These are phyloP conservation scores for Mycena polygramma DNA, from an alignment of 768 basidiomycete species.

Conservation along the genomic window DNA sequence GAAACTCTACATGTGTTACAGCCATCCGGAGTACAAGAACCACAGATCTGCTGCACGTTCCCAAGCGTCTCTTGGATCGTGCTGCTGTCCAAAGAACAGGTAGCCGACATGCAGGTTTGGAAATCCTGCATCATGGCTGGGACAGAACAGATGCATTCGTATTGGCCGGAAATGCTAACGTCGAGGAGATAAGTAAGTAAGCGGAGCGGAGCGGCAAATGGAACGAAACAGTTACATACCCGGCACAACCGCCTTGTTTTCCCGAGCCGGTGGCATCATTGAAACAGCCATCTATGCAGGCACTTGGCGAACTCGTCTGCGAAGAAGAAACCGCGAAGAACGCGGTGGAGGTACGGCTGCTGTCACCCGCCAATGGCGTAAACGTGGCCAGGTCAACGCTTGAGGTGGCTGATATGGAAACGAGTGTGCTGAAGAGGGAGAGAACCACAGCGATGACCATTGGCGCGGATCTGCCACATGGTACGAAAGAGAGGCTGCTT, in stretches of 20 bases:
- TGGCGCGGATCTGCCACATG: neutral
- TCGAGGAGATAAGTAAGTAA: neutral
- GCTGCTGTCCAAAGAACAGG: constrained; percentile 7
- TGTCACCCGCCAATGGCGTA: constrained; percentile 7
- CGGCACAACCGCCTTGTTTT: constrained; percentile 18
- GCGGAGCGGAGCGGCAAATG: neutral
- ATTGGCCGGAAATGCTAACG: constrained; percentile 28
- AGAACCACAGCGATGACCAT: neutral
- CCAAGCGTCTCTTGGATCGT: constrained; percentile 29
- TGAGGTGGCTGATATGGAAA: neutral
- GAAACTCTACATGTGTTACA: constrained; percentile 31
- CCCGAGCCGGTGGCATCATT: constrained; percentile 32
- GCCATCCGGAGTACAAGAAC: constrained; percentile 30
- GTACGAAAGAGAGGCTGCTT: neutral
- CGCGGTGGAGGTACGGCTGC: neutral
- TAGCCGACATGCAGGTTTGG: constrained; percentile 17
- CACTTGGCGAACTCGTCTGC: neutral
- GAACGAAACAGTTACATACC: constrained; percentile 2
- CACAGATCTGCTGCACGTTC: constrained; percentile 31
- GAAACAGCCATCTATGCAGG: constrained; percentile 32
- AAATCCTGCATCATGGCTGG: constrained; percentile 28
- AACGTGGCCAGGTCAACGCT: constrained; percentile 8
- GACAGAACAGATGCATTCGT: constrained; percentile 27
- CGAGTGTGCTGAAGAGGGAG: neutral
- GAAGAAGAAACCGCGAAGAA: constrained; percentile 1